Evolutionary conservation across 2,329 filamentous ascomycete species (phyloP), one percentile per base, ranked within the genome.

Genomic region (Penicillium janthinellum): DNA sequence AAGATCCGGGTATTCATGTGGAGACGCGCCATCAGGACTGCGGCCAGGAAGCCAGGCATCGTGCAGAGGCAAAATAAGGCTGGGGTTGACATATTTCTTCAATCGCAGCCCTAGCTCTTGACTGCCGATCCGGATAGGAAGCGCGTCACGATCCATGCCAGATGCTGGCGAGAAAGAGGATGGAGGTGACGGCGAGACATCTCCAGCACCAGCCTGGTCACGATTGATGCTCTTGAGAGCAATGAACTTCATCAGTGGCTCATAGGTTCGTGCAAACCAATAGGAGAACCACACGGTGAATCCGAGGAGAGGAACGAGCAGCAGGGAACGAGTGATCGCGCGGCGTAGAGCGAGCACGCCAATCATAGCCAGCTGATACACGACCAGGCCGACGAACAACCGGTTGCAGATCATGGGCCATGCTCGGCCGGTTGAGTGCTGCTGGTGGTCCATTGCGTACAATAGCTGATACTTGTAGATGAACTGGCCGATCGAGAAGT

Each of bases 371-470:
- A 96, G 78, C 75, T 99, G 92, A 71, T 97, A 97, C 44, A 98
- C 86, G 2, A 96, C 79, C 10, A 97, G 79, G 1, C 95, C 95
- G 25, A 97, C 81, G 57, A 98, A 86, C 60, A 97, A 85, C 38
- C 95, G 90, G 71, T 95, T 92, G 77, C 92, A 96, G 63, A 99
- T 96, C 84, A 99, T 96, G 51, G 90, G 89, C 95, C 95, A 99
- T 4, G 93, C 92, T 62, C 90, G 88, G 20, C 96, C 96, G 0
- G 94, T 98, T 11, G 75, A 73, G 63, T 77, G 69, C 56, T 76
- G 70, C 15, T 92, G 90, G 74, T 98, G 94, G 70, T 98, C 93
- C 95, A 99, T 99, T 35, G 95, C 92, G 75, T 99, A 99, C 4
- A 99, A 83, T 4, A 99, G 82, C 79, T 99, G 96, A 77, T 99